Percentiles rank a stretch among this genome's conserved stretches.
Conservation (phyloP, 345 rosid species). For the Jatropha curcas region DNA sequence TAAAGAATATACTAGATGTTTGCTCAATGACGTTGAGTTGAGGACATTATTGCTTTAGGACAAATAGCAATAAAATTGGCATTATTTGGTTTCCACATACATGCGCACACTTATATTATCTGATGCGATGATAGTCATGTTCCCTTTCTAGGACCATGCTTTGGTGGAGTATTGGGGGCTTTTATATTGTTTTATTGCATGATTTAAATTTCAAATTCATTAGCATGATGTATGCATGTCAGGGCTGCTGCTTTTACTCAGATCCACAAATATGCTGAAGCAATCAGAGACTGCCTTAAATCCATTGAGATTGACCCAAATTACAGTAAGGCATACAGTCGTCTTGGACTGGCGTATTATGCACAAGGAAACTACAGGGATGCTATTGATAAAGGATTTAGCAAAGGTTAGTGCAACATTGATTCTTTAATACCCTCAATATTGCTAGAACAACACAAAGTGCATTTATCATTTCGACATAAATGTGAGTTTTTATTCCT, state of each 20-base stretch:
- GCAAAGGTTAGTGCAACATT: slow-evolving; percentile 57
- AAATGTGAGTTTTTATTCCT: neutral
- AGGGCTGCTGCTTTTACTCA: slow-evolving; percentile 94
- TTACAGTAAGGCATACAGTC: slow-evolving; percentile 89
- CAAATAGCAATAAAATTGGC: neutral
- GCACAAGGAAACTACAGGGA: slow-evolving; percentile 72
- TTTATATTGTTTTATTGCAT: slow-evolving; percentile 8
- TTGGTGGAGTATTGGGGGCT: neutral
- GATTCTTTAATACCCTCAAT: slow-evolving; percentile 5
- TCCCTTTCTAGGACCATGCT: neutral
- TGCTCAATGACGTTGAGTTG: neutral
- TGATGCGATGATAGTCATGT: neutral
- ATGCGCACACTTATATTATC: neutral
- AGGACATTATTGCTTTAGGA: neutral
- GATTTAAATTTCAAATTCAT: slow-evolving; percentile 12
- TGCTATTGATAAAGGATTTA: slow-evolving; percentile 83
- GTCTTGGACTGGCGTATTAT: slow-evolving; percentile 82
- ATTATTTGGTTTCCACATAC: neutral
- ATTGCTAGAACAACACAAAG: neutral
- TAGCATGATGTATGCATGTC: slow-evolving; percentile 22
- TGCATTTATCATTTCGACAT: neutral
- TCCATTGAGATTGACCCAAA: slow-evolving; percentile 73
- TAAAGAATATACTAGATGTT: neutral
- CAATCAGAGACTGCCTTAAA: slow-evolving; percentile 71
- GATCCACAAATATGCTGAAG: slow-evolving; percentile 59